Base-by-base conservation (phyloP, 768 basidiomycete species). In the Suillus weaverae region DNA sequence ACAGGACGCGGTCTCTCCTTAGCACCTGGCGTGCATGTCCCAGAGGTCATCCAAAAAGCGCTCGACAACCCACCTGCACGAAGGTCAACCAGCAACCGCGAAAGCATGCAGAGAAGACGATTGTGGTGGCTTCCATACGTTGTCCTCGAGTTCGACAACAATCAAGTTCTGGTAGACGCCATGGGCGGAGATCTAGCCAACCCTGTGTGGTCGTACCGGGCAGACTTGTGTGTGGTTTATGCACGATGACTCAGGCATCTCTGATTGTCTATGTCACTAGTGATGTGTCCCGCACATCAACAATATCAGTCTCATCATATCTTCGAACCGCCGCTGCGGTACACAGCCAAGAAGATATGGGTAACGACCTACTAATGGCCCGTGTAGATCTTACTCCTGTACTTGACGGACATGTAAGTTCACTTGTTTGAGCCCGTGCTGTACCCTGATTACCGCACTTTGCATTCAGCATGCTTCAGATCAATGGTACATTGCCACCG, bases 71-170 rank as follows among this genome's bases (percentile, higher is more conserved):
- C 83, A 7, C 85, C 86, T 5, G 78, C 85, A 9, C 81, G 87
- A 57, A 81, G 81, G 54, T 85, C 86, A 8, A 84, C 85, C 6
- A 89, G 87, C 76, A 90, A 93, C 75, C 85, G 96, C 53, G 97
- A 98, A 71, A 95, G 92, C 72, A 80, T 96, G 75, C 95, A 97
- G 75, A 85, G 97, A 68, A 94, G 89, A 77, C 94, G 95, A 65
- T 91, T 89, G 78, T 90, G 91, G 90, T 95, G 92, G 92, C 84
- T 99, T 41, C 97, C 97, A 35, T 99, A 92, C 70, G 92, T 99
- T 74, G 97, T 99, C 48, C 89, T 99, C 70, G 96, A 98, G 79
- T 97, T 96, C 81, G 92, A 95, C 80, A 95, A 94, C 84, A 99
- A 99, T 78, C 96, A 99, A 77, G 89, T 99, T 70, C 80, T 99